Evolutionary conservation across 176 grass and related monocot genomes (phyloP), one percentile per base, ranked within the genome.

Genomic region (Hsuehochloa calcarea): DNA sequence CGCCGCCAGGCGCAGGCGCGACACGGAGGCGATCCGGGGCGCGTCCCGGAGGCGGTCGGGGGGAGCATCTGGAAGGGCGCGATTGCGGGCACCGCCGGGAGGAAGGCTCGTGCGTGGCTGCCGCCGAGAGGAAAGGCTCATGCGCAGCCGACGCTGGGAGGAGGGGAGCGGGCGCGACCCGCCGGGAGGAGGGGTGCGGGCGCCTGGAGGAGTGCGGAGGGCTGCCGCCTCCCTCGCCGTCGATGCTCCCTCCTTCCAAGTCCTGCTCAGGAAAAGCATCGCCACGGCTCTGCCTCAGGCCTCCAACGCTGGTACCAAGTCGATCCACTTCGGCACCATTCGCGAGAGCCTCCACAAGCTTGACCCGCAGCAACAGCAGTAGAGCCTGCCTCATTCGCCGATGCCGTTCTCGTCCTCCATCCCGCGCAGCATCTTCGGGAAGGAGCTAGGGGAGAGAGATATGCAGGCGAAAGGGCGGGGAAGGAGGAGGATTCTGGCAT

Each of bases 211-310:
- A 38, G 37, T 3, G 37, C 37, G 37, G 37, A 4, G n/a, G n/a
- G n/a, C n/a, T n/a, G n/a, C n/a, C n/a, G n/a, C 81, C 17, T 38
- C 90, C 6, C 10, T 55, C 22, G 52, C 77, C 20, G 82, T 60
- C 14, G 13, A 52, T 12, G 5, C 55, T 14, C 84, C 89, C 12
- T 79, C 77, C 13, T 94, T 97, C 45, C 65, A 62, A 43, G 74
- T 86, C 5, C 59, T 97, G 40, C 17, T 91, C 47, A 90, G 44
- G 83, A 82, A 9, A 5, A 80, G 31, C 50, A 19, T 34, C 9
- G 19, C 70, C 19, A 58, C 12, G 55, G 26, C 54, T 19, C 29
- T 19, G 6, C 54, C 54, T 20, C 54, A 61, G 61, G 83, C 22
- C 27, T 19, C 88, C 65, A 20, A 44, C 8, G 63, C 82, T 3